These are phyloP conservation scores for Candida chilensis DNA, from an alignment of 805 yeast genomes.

Conservation along the genomic window DNA sequence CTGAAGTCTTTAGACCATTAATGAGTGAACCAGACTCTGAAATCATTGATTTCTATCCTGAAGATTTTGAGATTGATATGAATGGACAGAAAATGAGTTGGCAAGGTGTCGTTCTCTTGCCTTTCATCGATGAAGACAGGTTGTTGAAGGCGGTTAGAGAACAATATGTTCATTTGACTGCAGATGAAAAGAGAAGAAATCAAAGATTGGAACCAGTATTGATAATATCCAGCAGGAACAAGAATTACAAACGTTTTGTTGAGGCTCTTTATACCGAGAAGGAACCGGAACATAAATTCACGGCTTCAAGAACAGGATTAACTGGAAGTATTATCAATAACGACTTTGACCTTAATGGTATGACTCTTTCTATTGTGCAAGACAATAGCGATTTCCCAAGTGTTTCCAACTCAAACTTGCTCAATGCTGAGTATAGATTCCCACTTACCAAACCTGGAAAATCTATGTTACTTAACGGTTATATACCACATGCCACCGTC, in stretches of 20 bases:
- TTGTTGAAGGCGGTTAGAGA: constrained; percentile 56
- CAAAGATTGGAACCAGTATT: constrained; percentile 63
- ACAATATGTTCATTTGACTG: constrained; percentile 55
- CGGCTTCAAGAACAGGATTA: constrained; percentile 41
- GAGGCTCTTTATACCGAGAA: constrained; percentile 30
- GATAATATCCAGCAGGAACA: constrained; percentile 56
- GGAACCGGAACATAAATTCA: constrained; percentile 24
- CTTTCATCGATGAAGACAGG: constrained; percentile 82
- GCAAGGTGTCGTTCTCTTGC: constrained; percentile 89
- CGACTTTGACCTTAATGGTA: constrained; percentile 22
- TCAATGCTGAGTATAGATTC: constrained; percentile 44
- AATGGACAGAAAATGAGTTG: constrained; percentile 91
- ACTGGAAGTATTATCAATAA: constrained; percentile 44
- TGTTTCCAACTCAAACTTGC: constrained; percentile 26
- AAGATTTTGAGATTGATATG: constrained; percentile 84
- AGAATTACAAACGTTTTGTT: constrained; percentile 28
- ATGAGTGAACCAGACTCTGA: constrained; percentile 78
- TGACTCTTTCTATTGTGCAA: too few relatives aligned
- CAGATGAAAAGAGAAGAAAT: constrained; percentile 62
- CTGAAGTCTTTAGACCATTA: constrained; percentile 69
- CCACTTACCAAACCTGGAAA: constrained; percentile 58
- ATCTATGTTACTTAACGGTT: constrained; percentile 80
- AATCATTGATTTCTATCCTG: constrained; percentile 87
- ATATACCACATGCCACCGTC: constrained; percentile 49
- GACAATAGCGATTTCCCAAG: constrained; percentile 30